phyloP scores from a whole-genome alignment of 768 basidiomycete genomes.

The Imleria badia region DNA sequence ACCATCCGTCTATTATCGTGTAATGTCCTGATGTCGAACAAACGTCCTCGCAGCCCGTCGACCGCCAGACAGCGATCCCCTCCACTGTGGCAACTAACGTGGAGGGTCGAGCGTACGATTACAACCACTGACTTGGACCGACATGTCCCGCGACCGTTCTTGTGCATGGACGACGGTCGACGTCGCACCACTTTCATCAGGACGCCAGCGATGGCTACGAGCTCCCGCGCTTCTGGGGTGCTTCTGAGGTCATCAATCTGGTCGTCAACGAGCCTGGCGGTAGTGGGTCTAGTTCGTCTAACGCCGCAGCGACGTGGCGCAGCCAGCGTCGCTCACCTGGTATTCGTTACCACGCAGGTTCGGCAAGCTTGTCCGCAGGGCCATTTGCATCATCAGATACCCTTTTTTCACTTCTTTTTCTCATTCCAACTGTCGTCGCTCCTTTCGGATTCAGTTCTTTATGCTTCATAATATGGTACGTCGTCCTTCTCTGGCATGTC shows the following conservation, averaged over 20 bases:
- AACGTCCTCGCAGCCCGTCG: not conserved
- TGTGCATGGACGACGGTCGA: not conserved
- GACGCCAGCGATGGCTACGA: not conserved
- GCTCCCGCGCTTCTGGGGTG: not conserved
- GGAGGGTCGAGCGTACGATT: not conserved
- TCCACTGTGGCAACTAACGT: not conserved
- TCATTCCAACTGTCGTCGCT: not conserved
- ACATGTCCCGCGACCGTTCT: not conserved
- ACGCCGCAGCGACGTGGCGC: not conserved
- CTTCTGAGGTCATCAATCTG: not conserved
- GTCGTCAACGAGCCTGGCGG: not conserved
- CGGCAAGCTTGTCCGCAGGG: not conserved
- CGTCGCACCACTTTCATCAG: not conserved
- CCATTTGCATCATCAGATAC: slow-evolving; percentile 8
- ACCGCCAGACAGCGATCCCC: not conserved
- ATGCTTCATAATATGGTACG: no score
- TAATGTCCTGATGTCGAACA: not conserved
- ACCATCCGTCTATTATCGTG: not conserved
- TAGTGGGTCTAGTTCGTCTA: not conserved
- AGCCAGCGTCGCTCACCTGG: not conserved
- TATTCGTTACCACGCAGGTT: not conserved
- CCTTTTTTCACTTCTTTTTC: not conserved
- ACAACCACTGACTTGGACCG: not conserved
- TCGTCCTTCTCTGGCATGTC: no score
- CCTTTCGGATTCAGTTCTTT: not conserved